Evolutionary conservation across 2,329 filamentous ascomycete species (phyloP).

Genomic region (Pestalotiopsis sp.): DNA sequence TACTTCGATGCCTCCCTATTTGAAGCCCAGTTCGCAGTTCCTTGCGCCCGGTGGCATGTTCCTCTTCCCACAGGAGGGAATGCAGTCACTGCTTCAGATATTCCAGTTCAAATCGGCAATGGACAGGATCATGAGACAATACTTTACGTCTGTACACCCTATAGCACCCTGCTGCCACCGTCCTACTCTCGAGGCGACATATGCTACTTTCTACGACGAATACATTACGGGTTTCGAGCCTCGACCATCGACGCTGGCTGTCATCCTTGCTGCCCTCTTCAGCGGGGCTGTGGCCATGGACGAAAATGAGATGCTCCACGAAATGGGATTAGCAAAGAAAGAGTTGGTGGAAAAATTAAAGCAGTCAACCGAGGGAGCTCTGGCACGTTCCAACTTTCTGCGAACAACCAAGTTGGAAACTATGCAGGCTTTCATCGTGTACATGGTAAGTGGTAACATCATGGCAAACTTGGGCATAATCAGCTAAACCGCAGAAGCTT

Average conservation of each 20-base stretch:
- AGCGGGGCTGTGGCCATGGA: slow-evolving; percentile 69
- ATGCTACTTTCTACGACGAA: slow-evolving; percentile 67
- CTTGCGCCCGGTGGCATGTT: slow-evolving; percentile 70
- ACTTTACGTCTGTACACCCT: slow-evolving; percentile 69
- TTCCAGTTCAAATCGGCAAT: slow-evolving; percentile 63
- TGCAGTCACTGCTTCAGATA: slow-evolving; percentile 55
- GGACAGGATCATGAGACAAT: slow-evolving; percentile 66
- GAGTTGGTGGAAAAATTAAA: slow-evolving; percentile 65
- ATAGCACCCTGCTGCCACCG: slow-evolving; percentile 70
- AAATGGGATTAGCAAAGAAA: slow-evolving; percentile 59
- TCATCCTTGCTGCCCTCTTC: slow-evolving; percentile 72
- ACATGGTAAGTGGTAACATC: slow-evolving; percentile 57
- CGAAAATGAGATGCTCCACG: slow-evolving; percentile 50
- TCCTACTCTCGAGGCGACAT: slow-evolving; percentile 67
- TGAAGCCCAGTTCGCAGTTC: slow-evolving; percentile 67
- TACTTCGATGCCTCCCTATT: slow-evolving; percentile 50
- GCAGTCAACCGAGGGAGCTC: slow-evolving; percentile 66
- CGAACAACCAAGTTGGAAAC: slow-evolving; percentile 73
- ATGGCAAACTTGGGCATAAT: slow-evolving; percentile 1
- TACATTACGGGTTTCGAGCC: slow-evolving; percentile 64
- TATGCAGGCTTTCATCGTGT: slow-evolving; percentile 77
- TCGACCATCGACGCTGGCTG: slow-evolving; percentile 64
- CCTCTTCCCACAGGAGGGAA: slow-evolving; percentile 60
- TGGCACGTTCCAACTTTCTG: slow-evolving; percentile 72
- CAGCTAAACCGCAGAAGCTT: slow-evolving; percentile 48